These are phyloP conservation scores for Coemansia sp. DNA, from an alignment of 192 early-diverging fungal genomes.

Conservation along the genomic window DNA sequence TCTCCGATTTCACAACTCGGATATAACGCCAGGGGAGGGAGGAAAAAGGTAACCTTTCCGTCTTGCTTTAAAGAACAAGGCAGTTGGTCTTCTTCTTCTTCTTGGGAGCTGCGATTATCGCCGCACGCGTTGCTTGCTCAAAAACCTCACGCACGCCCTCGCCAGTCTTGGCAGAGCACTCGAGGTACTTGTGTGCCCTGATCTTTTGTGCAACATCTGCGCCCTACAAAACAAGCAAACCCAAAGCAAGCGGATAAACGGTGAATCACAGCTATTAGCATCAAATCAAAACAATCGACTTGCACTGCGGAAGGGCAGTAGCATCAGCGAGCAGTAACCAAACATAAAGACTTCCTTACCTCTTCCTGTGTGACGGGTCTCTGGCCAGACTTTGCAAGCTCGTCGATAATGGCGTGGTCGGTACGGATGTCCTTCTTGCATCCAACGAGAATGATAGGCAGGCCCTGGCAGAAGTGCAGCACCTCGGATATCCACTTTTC, in stretches of 20 bases:
- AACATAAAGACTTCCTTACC: slow-evolving; percentile 8
- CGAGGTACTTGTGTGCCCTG: slow-evolving; percentile 81
- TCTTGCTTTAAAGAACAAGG: slow-evolving; percentile 39
- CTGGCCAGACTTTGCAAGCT: slow-evolving; percentile 50
- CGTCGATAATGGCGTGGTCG: slow-evolving; percentile 14
- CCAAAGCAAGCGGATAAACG: slow-evolving; percentile 8
- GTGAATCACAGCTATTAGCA: background rate
- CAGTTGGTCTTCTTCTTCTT: slow-evolving; percentile 43
- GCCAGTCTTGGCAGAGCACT: slow-evolving; percentile 69
- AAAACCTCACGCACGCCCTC: slow-evolving; percentile 53
- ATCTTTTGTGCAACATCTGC: slow-evolving; percentile 77
- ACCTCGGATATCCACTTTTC: slow-evolving; percentile 48
- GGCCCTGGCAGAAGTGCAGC: slow-evolving; percentile 22
- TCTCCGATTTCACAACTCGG: background rate
- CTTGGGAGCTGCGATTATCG: slow-evolving; percentile 59
- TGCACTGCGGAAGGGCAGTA: slow-evolving; percentile 41
- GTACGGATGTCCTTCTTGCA: slow-evolving; percentile 53
- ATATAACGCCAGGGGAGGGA: background rate
- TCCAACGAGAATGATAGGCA: slow-evolving; percentile 35
- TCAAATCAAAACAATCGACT: background rate
- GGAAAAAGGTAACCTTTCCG: too few species aligned
- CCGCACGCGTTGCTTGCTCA: slow-evolving; percentile 78
- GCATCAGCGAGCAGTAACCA: slow-evolving; percentile 60
- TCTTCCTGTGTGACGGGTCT: slow-evolving; percentile 5
- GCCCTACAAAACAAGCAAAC: slow-evolving; percentile 55